A percentile compares a stretch with the other conserved stretches of the same genome.
Conservation (phyloP, 441 rosid species). For the Dalechampia spathulata region DNA sequence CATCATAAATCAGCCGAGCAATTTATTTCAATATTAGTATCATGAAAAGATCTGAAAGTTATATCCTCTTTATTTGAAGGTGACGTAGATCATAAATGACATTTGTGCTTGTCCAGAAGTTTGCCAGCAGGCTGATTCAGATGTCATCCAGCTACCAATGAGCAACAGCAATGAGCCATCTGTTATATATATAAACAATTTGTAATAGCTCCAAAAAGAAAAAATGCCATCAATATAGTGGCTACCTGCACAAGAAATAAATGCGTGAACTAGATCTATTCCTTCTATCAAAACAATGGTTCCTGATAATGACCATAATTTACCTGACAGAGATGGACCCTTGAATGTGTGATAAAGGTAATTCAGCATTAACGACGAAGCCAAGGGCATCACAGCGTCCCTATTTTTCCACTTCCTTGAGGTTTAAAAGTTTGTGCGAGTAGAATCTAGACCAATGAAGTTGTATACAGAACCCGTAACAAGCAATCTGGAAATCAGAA, state of each 20-base stretch:
- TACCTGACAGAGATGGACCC: not conserved
- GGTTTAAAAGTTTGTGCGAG: too few species aligned
- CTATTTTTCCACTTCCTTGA: too few species aligned
- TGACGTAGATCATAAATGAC: constrained; percentile 6
- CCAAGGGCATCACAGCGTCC: too few species aligned
- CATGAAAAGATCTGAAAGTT: too few species aligned
- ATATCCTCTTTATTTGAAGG: constrained; percentile 2
- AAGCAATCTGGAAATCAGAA: too few species aligned
- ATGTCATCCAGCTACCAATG: not conserved
- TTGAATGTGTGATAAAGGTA: too few species aligned
- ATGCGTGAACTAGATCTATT: not conserved
- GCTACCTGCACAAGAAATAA: too few species aligned
- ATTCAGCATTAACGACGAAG: too few species aligned
- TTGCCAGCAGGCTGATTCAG: constrained; percentile 3
- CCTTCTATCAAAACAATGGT: not conserved
- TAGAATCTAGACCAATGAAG: too few species aligned
- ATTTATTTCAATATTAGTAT: too few species aligned
- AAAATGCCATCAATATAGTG: too few species aligned
- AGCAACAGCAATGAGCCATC: not conserved
- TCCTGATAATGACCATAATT: not conserved
- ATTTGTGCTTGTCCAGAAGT: constrained; percentile 10
- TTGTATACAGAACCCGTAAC: too few species aligned
- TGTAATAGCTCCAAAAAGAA: not conserved
- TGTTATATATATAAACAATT: not conserved
- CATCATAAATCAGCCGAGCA: not conserved